Evolutionary conservation across 192 early-diverging fungal species (phyloP).

Genomic region (Geranomyces michiganensis): DNA sequence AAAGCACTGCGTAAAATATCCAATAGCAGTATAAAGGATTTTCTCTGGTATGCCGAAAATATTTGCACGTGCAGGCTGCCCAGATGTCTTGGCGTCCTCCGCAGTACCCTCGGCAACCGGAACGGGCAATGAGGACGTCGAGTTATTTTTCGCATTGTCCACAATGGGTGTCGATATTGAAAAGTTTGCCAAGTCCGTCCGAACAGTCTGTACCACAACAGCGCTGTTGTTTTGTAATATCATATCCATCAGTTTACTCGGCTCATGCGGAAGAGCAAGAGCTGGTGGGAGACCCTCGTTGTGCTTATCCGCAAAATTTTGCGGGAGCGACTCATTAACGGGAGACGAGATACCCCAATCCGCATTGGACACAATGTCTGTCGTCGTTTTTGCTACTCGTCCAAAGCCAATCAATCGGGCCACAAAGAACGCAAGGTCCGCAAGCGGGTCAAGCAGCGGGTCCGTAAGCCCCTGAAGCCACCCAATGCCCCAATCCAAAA

Average conservation of each 20-base stretch:
- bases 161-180: conserved; percentile 17
- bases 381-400: neutral
- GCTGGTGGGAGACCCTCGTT: conserved; percentile 8
- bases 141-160: neutral
- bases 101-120: neutral
- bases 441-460: conserved; percentile 68
- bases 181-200: conserved; percentile 14
- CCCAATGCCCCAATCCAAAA: conserved; percentile 26
- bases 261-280: neutral
- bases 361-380: neutral
- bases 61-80: neutral
- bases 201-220: neutral
- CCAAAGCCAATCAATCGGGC: conserved; percentile 33
- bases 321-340: neutral
- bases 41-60: conserved; percentile 50
- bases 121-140: neutral
- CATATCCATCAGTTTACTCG: neutral
- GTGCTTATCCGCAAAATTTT: conserved; percentile 14
- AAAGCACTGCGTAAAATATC: conserved; percentile 60
- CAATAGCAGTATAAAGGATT: conserved; percentile 58
- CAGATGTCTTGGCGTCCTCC: neutral
- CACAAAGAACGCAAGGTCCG: conserved; percentile 49
- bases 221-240: neutral
- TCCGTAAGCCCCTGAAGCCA: conserved; percentile 72
- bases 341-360: neutral